These are phyloP conservation scores for Conringia planisiliqua DNA, from an alignment of 345 rosid species.

Conservation along the genomic window DNA sequence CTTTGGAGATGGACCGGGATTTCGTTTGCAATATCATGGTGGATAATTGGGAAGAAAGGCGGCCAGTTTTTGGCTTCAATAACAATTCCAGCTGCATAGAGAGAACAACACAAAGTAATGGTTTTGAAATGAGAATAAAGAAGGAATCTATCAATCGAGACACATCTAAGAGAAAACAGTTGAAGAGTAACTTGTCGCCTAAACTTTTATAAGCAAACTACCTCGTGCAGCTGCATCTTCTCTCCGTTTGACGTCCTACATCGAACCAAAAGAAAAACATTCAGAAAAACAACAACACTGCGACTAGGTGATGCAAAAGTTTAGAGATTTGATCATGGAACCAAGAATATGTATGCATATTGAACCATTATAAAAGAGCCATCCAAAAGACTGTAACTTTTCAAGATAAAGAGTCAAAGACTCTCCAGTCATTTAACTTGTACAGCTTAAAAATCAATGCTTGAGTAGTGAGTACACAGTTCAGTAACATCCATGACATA, in stretches of 20 bases:
- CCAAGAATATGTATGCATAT: background rate
- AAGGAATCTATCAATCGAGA: background rate
- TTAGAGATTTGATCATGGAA: background rate
- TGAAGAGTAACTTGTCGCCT: background rate
- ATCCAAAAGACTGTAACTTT: background rate
- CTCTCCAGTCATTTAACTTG: background rate
- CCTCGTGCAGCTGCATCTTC: slow-evolving; percentile 99
- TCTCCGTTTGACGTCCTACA: slow-evolving; percentile 72
- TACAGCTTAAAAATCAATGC: too few species aligned
- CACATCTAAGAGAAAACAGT: background rate
- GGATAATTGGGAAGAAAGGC: slow-evolving; percentile 75
- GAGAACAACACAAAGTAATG: background rate
- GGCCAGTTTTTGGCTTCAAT: slow-evolving; percentile 90
- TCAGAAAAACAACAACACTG: background rate
- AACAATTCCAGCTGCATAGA: slow-evolving; percentile 61
- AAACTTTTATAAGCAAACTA: slow-evolving; percentile 14
- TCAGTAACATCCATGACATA: background rate
- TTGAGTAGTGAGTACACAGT: background rate
- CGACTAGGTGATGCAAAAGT: background rate
- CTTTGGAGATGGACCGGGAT: slow-evolving; percentile 83
- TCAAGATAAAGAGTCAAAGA: background rate
- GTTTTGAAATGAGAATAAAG: background rate
- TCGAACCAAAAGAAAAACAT: slow-evolving; percentile 12
- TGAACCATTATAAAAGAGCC: background rate
- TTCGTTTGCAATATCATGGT: slow-evolving; percentile 83